These are phyloP conservation scores for Xylaria multiplex DNA, from an alignment of 2,329 filamentous ascomycete genomes.

Conservation along the genomic window DNA sequence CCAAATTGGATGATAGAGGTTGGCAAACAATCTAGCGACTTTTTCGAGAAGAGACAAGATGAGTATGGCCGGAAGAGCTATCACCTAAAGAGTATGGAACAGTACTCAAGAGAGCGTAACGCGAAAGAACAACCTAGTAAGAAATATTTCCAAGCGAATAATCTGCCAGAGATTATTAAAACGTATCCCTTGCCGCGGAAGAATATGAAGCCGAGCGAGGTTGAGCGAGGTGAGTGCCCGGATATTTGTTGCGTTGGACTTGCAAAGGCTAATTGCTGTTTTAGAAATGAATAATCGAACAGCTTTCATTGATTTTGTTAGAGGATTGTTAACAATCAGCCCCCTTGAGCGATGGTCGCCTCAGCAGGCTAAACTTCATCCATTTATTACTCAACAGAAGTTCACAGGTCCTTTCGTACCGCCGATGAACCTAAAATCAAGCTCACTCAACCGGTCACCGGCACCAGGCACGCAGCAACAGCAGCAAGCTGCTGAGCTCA, in stretches of 20 bases:
- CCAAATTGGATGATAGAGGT: slow-evolving; percentile 99
- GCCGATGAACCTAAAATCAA: slow-evolving; percentile 94
- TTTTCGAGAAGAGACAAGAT: slow-evolving; percentile 92
- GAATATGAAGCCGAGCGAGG: slow-evolving; percentile 98
- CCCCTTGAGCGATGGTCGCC: slow-evolving; percentile 97
- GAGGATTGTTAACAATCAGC: slow-evolving; percentile 92
- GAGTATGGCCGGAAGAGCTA: slow-evolving; percentile 93
- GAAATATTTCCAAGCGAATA: slow-evolving; percentile 97
- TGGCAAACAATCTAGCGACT: slow-evolving; percentile 96
- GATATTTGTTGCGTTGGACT: slow-evolving; percentile 21
- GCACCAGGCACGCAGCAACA: slow-evolving; percentile 95
- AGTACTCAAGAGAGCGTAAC: slow-evolving; percentile 93
- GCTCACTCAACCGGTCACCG: slow-evolving; percentile 84
- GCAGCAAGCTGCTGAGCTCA: slow-evolving; percentile 91
- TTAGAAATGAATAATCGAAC: slow-evolving; percentile 98
- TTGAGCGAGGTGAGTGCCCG: slow-evolving; percentile 82
- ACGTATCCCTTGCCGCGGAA: slow-evolving; percentile 98
- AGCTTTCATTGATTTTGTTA: slow-evolving; percentile 97
- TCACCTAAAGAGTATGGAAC: slow-evolving; percentile 95
- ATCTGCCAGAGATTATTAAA: slow-evolving; percentile 95
- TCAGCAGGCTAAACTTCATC: slow-evolving; percentile 95
- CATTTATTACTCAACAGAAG: slow-evolving; percentile 98
- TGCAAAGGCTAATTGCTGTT: slow-evolving; percentile 28
- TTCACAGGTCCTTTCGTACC: slow-evolving; percentile 96
- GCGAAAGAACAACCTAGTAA: slow-evolving; percentile 99